Evolutionary conservation across 352 stramenopile genomes (phyloP).

Genomic region (Pythium phragmiticola): DNA sequence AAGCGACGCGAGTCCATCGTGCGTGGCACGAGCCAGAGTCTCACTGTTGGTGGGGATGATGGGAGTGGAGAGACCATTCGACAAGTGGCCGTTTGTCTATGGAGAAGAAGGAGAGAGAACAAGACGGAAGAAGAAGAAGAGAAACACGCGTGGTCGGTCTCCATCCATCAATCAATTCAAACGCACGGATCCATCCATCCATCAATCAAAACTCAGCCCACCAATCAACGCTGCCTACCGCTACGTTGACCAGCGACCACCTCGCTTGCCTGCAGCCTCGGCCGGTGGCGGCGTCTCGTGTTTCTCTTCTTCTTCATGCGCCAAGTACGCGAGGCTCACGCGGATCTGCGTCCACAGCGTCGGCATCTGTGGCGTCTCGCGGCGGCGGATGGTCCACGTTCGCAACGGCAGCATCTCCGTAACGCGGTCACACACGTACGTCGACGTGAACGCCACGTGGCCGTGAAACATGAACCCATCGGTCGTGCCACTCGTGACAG

Average conservation of each 20-base stretch:
- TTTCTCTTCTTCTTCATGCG: slow-evolving; percentile 29
- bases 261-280: not conserved
- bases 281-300: slow-evolving; percentile 9
- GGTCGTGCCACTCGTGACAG: not conserved
- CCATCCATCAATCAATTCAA: slow-evolving; percentile 1
- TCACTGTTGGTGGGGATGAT: not conserved
- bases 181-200: not conserved
- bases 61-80: not conserved
- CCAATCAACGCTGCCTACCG: not conserved
- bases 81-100: not conserved
- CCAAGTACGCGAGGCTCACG: slow-evolving; percentile 19
- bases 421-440: slow-evolving; percentile 28
- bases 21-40: slow-evolving; percentile 6
- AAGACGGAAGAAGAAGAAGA: not conserved
- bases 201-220: not conserved
- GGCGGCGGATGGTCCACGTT: not conserved
- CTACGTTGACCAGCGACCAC: too few relatives aligned
- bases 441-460: slow-evolving; percentile 25
- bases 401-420: slow-evolving; percentile 1
- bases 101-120: not conserved
- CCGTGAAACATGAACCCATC: slow-evolving; percentile 1
- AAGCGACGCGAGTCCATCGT: slow-evolving; percentile 11
- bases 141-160: not conserved
- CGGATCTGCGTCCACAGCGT: slow-evolving; percentile 20
- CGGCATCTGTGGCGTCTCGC: not conserved